Evolutionary conservation across 495 filamentous ascomycete species (phyloP).

Genomic region (Penicillium crystallinum): DNA sequence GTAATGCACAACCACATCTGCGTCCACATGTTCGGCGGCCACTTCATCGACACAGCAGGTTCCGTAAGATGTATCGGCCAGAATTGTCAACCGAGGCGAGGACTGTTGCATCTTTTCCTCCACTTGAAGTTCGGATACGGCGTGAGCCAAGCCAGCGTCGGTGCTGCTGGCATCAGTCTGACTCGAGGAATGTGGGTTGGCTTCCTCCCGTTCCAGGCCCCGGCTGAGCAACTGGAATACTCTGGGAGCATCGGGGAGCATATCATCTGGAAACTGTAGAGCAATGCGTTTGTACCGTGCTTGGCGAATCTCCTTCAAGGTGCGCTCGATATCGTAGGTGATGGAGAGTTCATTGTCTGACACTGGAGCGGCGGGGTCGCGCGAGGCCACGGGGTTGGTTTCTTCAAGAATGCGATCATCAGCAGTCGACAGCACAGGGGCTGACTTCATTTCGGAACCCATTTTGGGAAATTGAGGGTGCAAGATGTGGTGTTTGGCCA

Average conservation of each 20-base stretch:
- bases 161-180: constrained; percentile 11
- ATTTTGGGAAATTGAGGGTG: constrained; percentile 18
- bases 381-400: constrained; percentile 29
- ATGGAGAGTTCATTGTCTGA: constrained; percentile 67
- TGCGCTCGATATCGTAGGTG: constrained; percentile 83
- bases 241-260: constrained; percentile 78
- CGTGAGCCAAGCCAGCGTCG: constrained; percentile 19
- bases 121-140: constrained; percentile 29
- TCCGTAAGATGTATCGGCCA: constrained; percentile 95
- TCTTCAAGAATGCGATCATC: constrained; percentile 72
- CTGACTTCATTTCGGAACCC: constrained; percentile 36
- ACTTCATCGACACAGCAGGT: constrained; percentile 97
- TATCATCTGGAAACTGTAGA: constrained; percentile 89
- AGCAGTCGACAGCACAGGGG: constrained; percentile 85
- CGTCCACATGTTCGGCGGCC: constrained; percentile 87
- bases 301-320: constrained; percentile 64
- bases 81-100: constrained; percentile 65
- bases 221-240: constrained; percentile 64
- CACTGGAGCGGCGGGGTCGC: constrained; percentile 28
- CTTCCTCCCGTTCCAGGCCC: constrained; percentile 47
- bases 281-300: constrained; percentile 73
- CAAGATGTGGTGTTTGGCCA: constrained; percentile 1
- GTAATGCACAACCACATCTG: constrained; percentile 92
- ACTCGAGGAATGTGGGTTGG: constrained; percentile 8
- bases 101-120: constrained; percentile 20